phyloP scores from a whole-genome alignment of 1,284 basidiomycete genomes.

The Neonothopanus nambi region DNA sequence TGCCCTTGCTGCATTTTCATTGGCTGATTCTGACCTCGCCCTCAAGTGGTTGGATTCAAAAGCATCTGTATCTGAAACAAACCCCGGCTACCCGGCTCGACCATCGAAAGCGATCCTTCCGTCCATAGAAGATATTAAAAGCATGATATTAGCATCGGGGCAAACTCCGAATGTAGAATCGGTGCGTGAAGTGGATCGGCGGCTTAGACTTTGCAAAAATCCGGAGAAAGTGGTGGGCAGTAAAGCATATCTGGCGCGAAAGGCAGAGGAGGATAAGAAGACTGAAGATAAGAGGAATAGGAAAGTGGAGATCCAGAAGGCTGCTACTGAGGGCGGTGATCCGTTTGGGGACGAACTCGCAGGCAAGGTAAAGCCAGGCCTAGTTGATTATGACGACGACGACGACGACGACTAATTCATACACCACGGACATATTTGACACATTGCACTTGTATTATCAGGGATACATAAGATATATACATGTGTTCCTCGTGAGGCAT shows the following conservation, averaged over 20 bases:
- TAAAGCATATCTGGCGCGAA: constrained; percentile 70
- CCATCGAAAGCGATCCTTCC: constrained; percentile 15
- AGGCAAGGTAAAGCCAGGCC: constrained; percentile 28
- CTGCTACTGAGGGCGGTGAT: constrained; percentile 54
- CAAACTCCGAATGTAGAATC: constrained; percentile 73
- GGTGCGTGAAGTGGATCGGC: constrained; percentile 84
- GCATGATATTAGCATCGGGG: constrained; percentile 59
- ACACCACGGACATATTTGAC: not conserved
- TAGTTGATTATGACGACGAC: constrained; percentile 61
- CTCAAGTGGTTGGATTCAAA: constrained; percentile 66
- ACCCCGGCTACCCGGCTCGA: constrained; percentile 7
- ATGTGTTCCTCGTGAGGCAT: not conserved
- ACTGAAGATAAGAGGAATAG: constrained; percentile 64
- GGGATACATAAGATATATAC: not conserved
- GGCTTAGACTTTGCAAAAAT: constrained; percentile 86
- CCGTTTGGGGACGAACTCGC: constrained; percentile 56
- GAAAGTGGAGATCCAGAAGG: constrained; percentile 60
- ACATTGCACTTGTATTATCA: not conserved
- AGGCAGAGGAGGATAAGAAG: constrained; percentile 62
- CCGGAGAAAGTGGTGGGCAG: constrained; percentile 91
- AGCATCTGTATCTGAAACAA: constrained; percentile 14
- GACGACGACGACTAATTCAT: constrained; percentile 39
- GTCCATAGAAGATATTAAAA: constrained; percentile 55
- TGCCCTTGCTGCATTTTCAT: constrained; percentile 79
- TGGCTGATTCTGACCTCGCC: constrained; percentile 63